These are phyloP conservation scores for Solioccasus polychromus DNA, from an alignment of 768 basidiomycete species.

Conservation along the genomic window DNA sequence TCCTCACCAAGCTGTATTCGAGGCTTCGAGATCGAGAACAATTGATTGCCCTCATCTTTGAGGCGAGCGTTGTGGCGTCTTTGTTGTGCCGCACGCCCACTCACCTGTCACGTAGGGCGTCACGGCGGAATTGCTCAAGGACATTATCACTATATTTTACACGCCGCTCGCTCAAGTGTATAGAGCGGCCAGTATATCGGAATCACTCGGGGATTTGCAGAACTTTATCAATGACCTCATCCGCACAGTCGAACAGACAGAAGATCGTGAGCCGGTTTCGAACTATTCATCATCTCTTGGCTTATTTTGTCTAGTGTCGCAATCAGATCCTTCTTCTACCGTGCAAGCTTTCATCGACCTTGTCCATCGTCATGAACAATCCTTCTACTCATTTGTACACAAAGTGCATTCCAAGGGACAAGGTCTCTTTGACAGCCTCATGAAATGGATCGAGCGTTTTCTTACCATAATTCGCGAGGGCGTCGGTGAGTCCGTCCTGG, in stretches of 20 bases:
- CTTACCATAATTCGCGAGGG: conserved; percentile 89
- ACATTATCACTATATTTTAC: conserved; percentile 99
- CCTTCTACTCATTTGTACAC: conserved; percentile 97
- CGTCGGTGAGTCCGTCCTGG: conserved; percentile 44
- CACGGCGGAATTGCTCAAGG: conserved; percentile 92
- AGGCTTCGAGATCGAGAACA: conserved; percentile 86
- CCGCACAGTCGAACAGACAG: conserved; percentile 86
- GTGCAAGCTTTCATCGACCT: conserved; percentile 94
- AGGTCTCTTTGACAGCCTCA: conserved; percentile 87
- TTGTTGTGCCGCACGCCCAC: background rate
- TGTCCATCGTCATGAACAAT: conserved; percentile 89
- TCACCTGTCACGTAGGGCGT: conserved; percentile 58
- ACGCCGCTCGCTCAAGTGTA: conserved; percentile 95
- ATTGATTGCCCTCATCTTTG: conserved; percentile 89
- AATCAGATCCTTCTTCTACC: conserved; percentile 78
- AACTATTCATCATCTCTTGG: background rate
- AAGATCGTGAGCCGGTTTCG: conserved; percentile 64
- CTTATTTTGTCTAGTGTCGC: conserved; percentile 52
- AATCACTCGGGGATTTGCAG: conserved; percentile 89
- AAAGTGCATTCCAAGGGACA: conserved; percentile 98
- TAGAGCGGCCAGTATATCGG: conserved; percentile 93
- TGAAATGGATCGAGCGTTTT: conserved; percentile 97
- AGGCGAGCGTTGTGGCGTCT: conserved; percentile 49
- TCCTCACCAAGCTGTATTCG: conserved; percentile 76
- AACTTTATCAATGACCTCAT: conserved; percentile 95